These are phyloP conservation scores for Marasmius oreades DNA, from an alignment of 1,284 basidiomycete species.

Conservation along the genomic window DNA sequence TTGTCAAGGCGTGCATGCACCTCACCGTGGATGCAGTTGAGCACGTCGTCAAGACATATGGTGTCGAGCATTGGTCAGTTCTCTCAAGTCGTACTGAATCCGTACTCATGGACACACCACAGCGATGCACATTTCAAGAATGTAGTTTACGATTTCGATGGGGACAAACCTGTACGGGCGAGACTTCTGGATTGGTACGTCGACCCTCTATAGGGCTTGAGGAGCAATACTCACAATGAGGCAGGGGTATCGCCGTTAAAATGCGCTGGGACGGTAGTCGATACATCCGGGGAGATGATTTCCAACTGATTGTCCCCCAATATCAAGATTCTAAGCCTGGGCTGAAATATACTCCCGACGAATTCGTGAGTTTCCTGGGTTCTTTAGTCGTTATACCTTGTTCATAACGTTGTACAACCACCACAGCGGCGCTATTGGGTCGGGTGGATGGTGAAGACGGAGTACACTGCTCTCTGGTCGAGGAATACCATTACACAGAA, in stretches of 20 bases:
- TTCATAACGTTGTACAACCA: not conserved
- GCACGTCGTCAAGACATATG: not conserved
- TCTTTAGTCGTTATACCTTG: not conserved
- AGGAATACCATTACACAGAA: not conserved
- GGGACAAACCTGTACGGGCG: not conserved
- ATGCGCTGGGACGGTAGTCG: constrained; percentile 3
- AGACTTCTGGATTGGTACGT: not conserved
- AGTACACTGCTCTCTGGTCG: not conserved
- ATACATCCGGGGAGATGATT: constrained; percentile 1
- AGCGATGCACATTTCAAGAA: not conserved
- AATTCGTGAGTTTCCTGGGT: not conserved
- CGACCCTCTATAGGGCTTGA: not conserved
- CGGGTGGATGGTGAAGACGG: constrained; percentile 5
- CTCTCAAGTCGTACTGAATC: not conserved
- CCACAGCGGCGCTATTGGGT: not conserved
- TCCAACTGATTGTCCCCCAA: not conserved
- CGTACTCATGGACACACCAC: not conserved
- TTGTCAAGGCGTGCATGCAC: not conserved
- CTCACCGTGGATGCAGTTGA: constrained; percentile 3
- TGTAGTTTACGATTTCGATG: not conserved
- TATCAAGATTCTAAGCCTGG: not conserved
- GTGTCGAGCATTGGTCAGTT: constrained; percentile 2
- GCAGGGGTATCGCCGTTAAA: not conserved
- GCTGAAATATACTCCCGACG: not conserved
- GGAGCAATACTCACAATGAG: not conserved